Evolutionary conservation across 257 asterid genomes (phyloP), one percentile per base, ranked within the genome.

Genomic region (Gentiana straminea): DNA sequence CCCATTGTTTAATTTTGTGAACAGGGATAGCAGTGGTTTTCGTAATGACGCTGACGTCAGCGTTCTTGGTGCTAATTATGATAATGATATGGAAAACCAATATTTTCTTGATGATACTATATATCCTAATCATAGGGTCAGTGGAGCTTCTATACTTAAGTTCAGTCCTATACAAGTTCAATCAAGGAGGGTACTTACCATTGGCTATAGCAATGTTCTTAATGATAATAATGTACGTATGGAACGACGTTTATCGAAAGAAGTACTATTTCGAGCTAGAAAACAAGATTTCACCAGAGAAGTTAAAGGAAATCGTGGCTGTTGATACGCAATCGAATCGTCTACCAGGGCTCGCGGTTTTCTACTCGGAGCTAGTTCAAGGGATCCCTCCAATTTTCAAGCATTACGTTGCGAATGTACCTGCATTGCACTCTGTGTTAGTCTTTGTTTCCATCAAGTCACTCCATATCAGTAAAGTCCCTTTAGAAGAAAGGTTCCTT

Each of bases 331-430:
- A 33, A 4, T 54, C 69, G 1, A 63, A 35, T 9, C 72, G 85
- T 1, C 9, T 81, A 11, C 81, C 77, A 0, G 87, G 94, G 10
- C 66, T 84, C 1, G 86, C 86, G 3, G 55, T 84, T 34, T 79
- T 84, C 57, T 81, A 84, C 49, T 79, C 84, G 0, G 94, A 79
- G 48, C 72, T 84, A 4, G 90, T 81, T 0, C 86, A 81, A 1
- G 94, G 90, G 2, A 84, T 84, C 13, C 89, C 89, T 1, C 89
- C 84, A 0, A 81, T 84, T 9, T 81, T 84, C 81, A 63, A 60
- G 65, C 94, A 81, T 49, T 84, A 78, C 0, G 75, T 78, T 2
- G 75, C 57, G 1, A 81, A 79, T 7, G 84, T 81, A 0, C 86
- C 83, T 0, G 84, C 72, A 1, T 64, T 84, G 7, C 86, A 81